A percentile compares a stretch with the other conserved stretches of the same genome.
Conservation (phyloP, 2,329 filamentous ascomycete species). For the Sporothrix pseudoabietina region DNA sequence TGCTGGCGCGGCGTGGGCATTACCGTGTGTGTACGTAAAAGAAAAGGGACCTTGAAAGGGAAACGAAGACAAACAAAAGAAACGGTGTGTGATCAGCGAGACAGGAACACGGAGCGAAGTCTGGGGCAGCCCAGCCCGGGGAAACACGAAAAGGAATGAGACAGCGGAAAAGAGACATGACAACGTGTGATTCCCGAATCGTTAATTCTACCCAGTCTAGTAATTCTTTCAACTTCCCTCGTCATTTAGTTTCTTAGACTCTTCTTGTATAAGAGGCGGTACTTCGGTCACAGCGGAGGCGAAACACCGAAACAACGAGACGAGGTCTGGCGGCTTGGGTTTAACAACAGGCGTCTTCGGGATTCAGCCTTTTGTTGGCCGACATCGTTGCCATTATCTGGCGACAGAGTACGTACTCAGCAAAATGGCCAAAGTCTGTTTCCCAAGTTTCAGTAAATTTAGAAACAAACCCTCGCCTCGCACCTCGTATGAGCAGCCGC, state of each 20-base stretch:
- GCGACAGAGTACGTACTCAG: background rate
- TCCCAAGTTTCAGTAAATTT: background rate
- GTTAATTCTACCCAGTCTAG: background rate
- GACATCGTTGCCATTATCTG: background rate
- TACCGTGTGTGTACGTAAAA: slow-evolving; percentile 23
- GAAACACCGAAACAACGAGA: slow-evolving; percentile 24
- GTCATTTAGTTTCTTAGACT: background rate
- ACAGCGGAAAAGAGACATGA: background rate
- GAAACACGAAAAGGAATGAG: background rate
- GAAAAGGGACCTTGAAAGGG: slow-evolving; percentile 19
- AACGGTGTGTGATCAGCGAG: slow-evolving; percentile 2
- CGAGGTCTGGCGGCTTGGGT: background rate
- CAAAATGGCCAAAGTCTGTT: background rate
- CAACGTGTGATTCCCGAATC: background rate
- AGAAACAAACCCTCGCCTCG: background rate
- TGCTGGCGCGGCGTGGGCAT: background rate
- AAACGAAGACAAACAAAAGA: background rate
- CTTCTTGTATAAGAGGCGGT: background rate
- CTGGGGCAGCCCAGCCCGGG: background rate
- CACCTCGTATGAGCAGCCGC: background rate
- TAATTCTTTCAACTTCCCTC: background rate
- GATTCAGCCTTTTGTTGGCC: slow-evolving; percentile 4
- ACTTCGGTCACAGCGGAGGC: slow-evolving; percentile 17
- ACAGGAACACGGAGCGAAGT: background rate
- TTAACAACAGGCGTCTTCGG: slow-evolving; percentile 21